Base-by-base conservation (phyloP, 1,284 basidiomycete species). In the Cryptococcus sp. region DNA sequence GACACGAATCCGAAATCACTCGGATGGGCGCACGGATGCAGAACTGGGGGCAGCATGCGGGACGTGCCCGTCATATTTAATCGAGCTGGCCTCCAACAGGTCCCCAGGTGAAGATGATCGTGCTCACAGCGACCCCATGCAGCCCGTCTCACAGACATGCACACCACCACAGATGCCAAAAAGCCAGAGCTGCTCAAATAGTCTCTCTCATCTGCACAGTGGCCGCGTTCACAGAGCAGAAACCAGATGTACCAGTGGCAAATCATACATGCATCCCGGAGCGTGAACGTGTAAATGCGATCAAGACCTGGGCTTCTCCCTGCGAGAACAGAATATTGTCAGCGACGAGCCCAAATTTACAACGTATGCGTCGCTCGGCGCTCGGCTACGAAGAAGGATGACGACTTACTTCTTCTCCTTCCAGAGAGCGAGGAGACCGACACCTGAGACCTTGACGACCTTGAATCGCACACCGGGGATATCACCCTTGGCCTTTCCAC, bases 381-480 rank as follows among this genome's bases (percentile, higher is more conserved):
- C n/a, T 40, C 35, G 27, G 50, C 52, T 82, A 68, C n/a, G n/a
- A n/a, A 8, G 30, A 35, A 13, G 13, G 30, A 35, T 10, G 30
- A 8, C 10, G 30, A 35, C 62, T 90, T 89, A 76, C 75, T 97
- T 97, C 86, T 97, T 97, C 86, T 97, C 93, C 81, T 94, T 94
- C 93, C 93, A 97, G 74, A 95, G 84, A 69, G 93, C 93, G 67
- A 96, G 86, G 64, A 99, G 86, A 85, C 95, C 95, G 71, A 99
- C 96, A 81, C 96, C 96, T 57, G 96, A 96, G 52, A 98, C 95
- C 85, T 99, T 99, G 76, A 99, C 96, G 73, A 98, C 88, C 85
- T 99, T 99, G 91, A 98, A 99, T 70, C 96, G 92, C 69, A 99
- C 78, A 82, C 82, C 82, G 65, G 82, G 82, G 66, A 84, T 83